Base-by-base conservation (phyloP, 306 rosid genomes). In the Citrullus amarus region DNA sequence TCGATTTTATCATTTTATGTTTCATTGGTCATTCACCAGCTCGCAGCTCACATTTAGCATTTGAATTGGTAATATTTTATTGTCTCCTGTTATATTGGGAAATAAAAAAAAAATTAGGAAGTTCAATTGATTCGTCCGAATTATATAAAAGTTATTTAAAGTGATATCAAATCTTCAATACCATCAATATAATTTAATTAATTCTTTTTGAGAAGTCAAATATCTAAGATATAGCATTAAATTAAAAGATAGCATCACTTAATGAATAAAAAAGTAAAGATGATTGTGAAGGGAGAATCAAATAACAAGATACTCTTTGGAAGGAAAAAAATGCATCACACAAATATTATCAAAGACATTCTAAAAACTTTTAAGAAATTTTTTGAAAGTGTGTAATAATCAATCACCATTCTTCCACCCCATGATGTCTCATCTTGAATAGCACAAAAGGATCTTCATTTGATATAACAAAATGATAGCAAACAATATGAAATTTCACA, bases 241-340 rank as follows among this genome's bases (percentile, higher is more conserved):
- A 67, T 39, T 39, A 32, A 38, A 67, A 66, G 16, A 4, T 66
- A 38, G 30, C 8, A 66, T 66, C 73, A 66, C 51, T 66, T 15
- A 12, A 25, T 38, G 30, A 38, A 18, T 53, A 57, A 18, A 39
- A 38, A 39, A 67, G 30, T 67, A 30, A 67, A 38, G 2, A 38
- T 39, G 51, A 67, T n/a, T 43, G 75, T 69, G 55, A 69, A 69
- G 18, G 56, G 75, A 69, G 75, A 69, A 69, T 69, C 75, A 69
- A 5, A 69, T 69, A 43, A 44, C 6, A 43, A 69, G 75, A 69
- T 69, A 43, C 75, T 43, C 55, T 41, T 61, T 30, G 41, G 11
- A 8, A 8, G 28, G 28, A 62, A 5, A 9, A 39, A 67, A 67
- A 67, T 17, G 73, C 73, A 66, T 38, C 28, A 66, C 73, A 65